A percentile compares a stretch with the other conserved stretches of the same genome.
These are phyloP conservation scores for Cryphonectria japonica DNA, from an alignment of 2,329 filamentous ascomycete genomes.

Conservation along the genomic window DNA sequence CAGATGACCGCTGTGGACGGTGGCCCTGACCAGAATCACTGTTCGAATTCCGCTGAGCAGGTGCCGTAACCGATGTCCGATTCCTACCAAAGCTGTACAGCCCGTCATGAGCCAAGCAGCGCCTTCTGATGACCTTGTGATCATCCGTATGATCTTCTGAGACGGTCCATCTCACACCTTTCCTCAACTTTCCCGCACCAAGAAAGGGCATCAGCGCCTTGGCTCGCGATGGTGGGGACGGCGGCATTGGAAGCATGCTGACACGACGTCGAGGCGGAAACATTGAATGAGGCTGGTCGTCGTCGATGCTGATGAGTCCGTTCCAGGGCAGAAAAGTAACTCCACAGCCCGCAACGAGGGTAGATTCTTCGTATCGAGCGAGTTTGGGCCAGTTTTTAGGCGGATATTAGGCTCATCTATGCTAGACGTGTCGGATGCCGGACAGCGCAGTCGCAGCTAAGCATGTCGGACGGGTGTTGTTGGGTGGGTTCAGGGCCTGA, in stretches of 20 bases:
- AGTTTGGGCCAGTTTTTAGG: background rate
- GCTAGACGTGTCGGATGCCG: background rate
- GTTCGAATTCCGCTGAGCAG: background rate
- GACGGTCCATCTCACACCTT: background rate
- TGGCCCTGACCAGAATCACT: background rate
- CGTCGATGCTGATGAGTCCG: background rate
- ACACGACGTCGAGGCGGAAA: background rate
- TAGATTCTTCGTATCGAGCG: background rate
- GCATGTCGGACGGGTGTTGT: background rate
- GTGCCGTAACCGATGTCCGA: background rate
- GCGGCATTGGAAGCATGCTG: background rate
- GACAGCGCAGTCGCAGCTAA: background rate
- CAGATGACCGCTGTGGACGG: background rate
- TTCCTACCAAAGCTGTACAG: background rate
- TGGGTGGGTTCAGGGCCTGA: background rate
- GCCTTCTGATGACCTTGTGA: background rate
- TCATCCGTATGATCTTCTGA: slow-evolving; percentile 1
- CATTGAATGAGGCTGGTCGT: background rate
- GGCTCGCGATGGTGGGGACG: background rate
- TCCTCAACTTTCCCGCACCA: background rate
- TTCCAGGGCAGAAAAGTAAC: background rate
- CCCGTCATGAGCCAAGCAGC: background rate
- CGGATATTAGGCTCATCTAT: too few relatives aligned
- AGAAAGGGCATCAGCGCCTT: background rate
- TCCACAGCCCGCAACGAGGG: background rate